These are phyloP conservation scores for Linum tenue DNA, from an alignment of 345 rosid species.

Conservation along the genomic window DNA sequence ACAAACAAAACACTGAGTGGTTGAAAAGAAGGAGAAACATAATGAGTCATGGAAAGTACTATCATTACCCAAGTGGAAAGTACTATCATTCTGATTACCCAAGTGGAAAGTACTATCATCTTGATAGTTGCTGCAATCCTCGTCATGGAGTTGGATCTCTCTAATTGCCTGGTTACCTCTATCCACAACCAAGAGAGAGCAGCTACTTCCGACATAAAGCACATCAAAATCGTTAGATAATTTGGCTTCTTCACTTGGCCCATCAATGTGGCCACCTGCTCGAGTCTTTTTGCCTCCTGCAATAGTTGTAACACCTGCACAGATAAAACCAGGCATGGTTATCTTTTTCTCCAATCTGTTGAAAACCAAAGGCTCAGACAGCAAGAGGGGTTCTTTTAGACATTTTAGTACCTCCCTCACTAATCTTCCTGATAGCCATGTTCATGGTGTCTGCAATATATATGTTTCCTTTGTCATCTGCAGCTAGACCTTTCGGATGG, in stretches of 20 bases:
- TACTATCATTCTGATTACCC: conserved; percentile 36
- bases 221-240: conserved; percentile 84
- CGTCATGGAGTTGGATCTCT: conserved; percentile 70
- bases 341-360: neutral
- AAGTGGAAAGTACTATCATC: conserved; percentile 25
- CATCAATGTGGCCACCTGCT: conserved; percentile 62
- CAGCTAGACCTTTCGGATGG: conserved; percentile 24
- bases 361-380: neutral
- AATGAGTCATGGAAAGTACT: neutral
- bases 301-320: conserved; percentile 79
- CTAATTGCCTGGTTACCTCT: conserved; percentile 81
- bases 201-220: conserved; percentile 58
- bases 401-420: conserved; percentile 15
- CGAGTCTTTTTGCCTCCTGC: conserved; percentile 75
- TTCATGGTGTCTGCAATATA: conserved; percentile 28
- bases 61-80: conserved; percentile 53
- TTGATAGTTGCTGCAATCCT: conserved; percentile 57
- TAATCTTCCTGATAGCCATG: conserved; percentile 27
- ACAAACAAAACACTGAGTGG: conserved; percentile 1
- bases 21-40: neutral
- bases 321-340: neutral
- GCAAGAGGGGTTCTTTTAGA: neutral
- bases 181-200: conserved; percentile 79
- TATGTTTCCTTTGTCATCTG: conserved; percentile 22
- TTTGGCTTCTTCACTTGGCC: conserved; percentile 73